These are phyloP conservation scores for Blastomyces emzantsi DNA, from an alignment of 2,329 filamentous ascomycete species.

Conservation along the genomic window DNA sequence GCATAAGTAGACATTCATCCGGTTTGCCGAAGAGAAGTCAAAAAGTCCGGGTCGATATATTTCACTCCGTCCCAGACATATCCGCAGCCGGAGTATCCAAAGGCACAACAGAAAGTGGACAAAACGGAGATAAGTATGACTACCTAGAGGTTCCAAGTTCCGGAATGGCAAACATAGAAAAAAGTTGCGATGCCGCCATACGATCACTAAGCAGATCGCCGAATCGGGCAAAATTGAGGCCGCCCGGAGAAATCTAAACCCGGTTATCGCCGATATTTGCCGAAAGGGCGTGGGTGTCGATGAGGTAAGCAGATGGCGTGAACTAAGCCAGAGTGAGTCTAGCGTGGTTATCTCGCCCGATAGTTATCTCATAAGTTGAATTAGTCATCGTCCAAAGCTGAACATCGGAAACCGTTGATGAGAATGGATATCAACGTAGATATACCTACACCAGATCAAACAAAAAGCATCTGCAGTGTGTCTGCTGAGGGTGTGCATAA, in stretches of 20 bases:
- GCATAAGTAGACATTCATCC: conserved; percentile 22
- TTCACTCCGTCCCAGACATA: background rate
- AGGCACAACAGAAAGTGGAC: background rate
- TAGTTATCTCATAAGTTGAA: background rate
- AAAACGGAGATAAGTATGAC: background rate
- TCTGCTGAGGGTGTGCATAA: background rate
- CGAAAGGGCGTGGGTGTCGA: background rate
- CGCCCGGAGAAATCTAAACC: background rate
- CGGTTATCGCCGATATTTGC: background rate
- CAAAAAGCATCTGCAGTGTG: background rate
- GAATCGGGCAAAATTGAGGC: background rate
- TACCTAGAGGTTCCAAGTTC: conserved; percentile 1
- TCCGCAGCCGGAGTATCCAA: background rate
- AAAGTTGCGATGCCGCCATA: background rate
- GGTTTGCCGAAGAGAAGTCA: background rate
- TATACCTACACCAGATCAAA: background rate
- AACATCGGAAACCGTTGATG: background rate
- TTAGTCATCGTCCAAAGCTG: background rate
- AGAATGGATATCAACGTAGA: background rate
- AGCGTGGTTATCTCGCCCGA: no score
- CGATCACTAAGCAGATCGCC: background rate
- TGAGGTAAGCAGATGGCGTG: background rate
- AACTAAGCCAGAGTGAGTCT: background rate
- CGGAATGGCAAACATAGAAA: background rate
- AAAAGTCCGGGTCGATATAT: background rate